Conservation (phyloP, 148 eudicot genomes). For the Oxyria digyna region DNA sequence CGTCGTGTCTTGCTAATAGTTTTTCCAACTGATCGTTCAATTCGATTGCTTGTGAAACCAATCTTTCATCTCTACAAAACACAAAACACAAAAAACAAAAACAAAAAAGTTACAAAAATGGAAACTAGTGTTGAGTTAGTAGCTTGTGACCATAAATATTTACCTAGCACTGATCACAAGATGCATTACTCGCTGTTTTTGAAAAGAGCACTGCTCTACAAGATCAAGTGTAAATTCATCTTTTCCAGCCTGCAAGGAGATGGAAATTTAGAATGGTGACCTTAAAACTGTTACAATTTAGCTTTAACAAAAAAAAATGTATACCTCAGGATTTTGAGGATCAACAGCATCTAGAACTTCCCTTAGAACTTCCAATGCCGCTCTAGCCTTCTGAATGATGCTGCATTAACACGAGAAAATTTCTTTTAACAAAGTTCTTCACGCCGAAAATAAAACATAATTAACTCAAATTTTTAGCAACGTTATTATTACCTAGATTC, state of each 20-base stretch:
- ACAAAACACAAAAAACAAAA: too few relatives aligned
- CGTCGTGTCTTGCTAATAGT: conserved; percentile 61
- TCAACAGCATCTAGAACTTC: conserved; percentile 89
- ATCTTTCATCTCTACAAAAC: conserved; percentile 67
- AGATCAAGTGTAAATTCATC: conserved; percentile 99
- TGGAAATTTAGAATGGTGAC: neutral
- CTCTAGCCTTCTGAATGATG: conserved; percentile 74
- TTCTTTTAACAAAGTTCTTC: neutral
- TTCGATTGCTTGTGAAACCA: conserved; percentile 71
- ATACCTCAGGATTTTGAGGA: conserved; percentile 70
- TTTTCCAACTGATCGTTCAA: conserved; percentile 72
- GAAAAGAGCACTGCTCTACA: conserved; percentile 98
- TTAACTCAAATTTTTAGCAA: neutral
- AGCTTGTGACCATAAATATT: neutral
- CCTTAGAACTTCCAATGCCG: conserved; percentile 75
- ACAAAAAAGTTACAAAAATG: neutral
- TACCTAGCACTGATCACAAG: conserved; percentile 84
- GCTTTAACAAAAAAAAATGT: neutral
- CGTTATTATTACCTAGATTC: conserved; percentile 56
- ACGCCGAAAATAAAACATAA: neutral
- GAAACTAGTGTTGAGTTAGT: neutral
- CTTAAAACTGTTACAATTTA: neutral
- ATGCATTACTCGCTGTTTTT: conserved; percentile 93
- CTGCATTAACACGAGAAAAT: conserved; percentile 26
- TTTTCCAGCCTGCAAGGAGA: conserved; percentile 57